Evolutionary conservation across 176 grass and related monocot species (phyloP).

Genomic region (Oryza officinalis): DNA sequence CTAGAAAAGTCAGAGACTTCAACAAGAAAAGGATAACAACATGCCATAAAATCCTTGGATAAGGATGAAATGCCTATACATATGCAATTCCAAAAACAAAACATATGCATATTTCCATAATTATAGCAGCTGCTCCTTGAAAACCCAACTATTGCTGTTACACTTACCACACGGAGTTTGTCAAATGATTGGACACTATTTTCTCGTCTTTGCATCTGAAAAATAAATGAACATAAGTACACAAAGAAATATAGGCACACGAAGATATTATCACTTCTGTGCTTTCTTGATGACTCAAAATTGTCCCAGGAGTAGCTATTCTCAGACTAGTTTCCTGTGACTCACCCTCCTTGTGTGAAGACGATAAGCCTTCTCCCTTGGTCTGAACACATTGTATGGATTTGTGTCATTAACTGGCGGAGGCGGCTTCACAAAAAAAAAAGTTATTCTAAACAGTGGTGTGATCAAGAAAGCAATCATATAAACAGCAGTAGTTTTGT

Average conservation of each 20-base stretch:
- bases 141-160: not conserved
- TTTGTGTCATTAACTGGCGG: conserved; percentile 85
- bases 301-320: not conserved
- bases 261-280: not conserved
- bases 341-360: conserved; percentile 86
- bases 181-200: conserved; percentile 73
- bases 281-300: not conserved
- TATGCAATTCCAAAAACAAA: not conserved
- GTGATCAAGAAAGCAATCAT: not conserved
- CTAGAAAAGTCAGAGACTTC: not conserved
- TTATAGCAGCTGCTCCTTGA: not conserved
- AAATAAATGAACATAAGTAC: conserved; percentile 12
- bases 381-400: conserved; percentile 94
- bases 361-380: conserved; percentile 79
- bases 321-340: not conserved
- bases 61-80: not conserved
- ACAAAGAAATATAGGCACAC: not conserved
- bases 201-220: conserved; percentile 78
- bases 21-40: not conserved
- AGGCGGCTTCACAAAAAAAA: conserved; percentile 57
- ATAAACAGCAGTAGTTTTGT: not conserved
- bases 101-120: not conserved
- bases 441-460: conserved; percentile 18
- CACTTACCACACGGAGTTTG: conserved; percentile 60
- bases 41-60: not conserved